Evolutionary conservation across 805 yeast species (phyloP).

Genomic region (Jamesozyma rosinii): DNA sequence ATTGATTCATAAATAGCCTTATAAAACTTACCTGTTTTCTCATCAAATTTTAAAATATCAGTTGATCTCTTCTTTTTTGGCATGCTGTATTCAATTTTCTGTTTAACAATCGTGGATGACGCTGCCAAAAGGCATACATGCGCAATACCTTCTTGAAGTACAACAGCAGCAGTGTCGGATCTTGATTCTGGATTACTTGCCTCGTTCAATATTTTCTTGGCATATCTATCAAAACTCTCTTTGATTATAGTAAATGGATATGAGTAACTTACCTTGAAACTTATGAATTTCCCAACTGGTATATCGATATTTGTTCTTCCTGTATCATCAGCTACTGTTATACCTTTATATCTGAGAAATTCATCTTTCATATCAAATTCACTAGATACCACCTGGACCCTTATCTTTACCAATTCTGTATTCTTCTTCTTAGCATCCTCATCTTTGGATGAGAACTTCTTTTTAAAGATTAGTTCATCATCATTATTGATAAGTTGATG

Average conservation of each 20-base stretch:
- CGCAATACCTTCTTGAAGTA: conserved; percentile 88
- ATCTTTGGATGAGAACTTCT: conserved; percentile 51
- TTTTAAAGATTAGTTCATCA: conserved; percentile 63
- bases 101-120: conserved; percentile 72
- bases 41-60: conserved; percentile 69
- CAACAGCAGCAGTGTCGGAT: conserved; percentile 91
- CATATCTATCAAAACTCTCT: conserved; percentile 69
- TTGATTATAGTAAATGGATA: conserved; percentile 62
- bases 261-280: conserved; percentile 68
- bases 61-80: conserved; percentile 85
- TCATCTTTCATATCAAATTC: conserved; percentile 77
- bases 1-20: conserved; percentile 53
- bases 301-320: conserved; percentile 59
- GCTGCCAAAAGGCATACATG: conserved; percentile 85
- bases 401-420: conserved; percentile 51
- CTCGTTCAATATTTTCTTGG: conserved; percentile 53
- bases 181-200: conserved; percentile 67
- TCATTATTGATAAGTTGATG: conserved; percentile 71
- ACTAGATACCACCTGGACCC: conserved; percentile 51
- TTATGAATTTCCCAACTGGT: conserved; percentile 78
- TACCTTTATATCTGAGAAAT: conserved; percentile 70
- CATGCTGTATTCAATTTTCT: conserved; percentile 70
- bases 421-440: conserved; percentile 57
- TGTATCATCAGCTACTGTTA: conserved; percentile 37
- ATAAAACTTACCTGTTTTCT: conserved; percentile 63